Evolutionary conservation across 1,284 basidiomycete genomes (phyloP), one percentile per base, ranked within the genome.

Genomic region (Pseudomicrostroma phylloplanum): DNA sequence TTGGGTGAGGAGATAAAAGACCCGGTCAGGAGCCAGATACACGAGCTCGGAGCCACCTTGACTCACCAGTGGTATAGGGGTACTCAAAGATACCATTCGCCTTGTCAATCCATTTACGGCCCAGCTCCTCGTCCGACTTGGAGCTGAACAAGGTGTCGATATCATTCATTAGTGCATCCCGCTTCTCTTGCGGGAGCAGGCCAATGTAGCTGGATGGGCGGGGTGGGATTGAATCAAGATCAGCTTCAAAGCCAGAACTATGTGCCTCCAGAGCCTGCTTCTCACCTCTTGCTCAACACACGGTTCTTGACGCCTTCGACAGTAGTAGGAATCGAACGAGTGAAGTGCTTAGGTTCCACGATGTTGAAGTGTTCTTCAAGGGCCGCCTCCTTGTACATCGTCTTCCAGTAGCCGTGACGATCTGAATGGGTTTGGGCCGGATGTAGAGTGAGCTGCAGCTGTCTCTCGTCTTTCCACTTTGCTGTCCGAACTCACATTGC

Each of bases 21-120:
- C 13, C 13, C 42, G 46, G 57, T 54, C 21, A 23, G 21, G 25
- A 25, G 13, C 17, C 25, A 6, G 51, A 6, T 25, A 13, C 51
- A 19, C 13, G 13, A 57, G 12, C 53, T 67, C 42, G 54, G 61
- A n/a, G 58, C 60, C 40, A 56, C 57, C 8, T 59, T 62, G 0
- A 62, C 63, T 43, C 59, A 61, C 43, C 58, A 1, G 58, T 60
- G 15, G 23, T 17, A 23, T 59, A 59, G 9, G 57, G 57, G 41
- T 77, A 77, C 25, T 70, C 69, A 67, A 70, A 77, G 7, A 73
- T 53, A 19, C 74, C 71, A 26, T 68, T 58, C 23, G 65, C 57
- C 60, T 72, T 58, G 61, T 77, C 72, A 63, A 77, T 68, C 75
- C 74, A 76, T 23, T 58, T 63, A 21, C 72, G 61, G 1, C 69